Percentiles rank a stretch among this genome's conserved stretches.
Evolutionary conservation across 2,329 filamentous ascomycete genomes (phyloP).

Genomic region (Cadophora gregata): DNA sequence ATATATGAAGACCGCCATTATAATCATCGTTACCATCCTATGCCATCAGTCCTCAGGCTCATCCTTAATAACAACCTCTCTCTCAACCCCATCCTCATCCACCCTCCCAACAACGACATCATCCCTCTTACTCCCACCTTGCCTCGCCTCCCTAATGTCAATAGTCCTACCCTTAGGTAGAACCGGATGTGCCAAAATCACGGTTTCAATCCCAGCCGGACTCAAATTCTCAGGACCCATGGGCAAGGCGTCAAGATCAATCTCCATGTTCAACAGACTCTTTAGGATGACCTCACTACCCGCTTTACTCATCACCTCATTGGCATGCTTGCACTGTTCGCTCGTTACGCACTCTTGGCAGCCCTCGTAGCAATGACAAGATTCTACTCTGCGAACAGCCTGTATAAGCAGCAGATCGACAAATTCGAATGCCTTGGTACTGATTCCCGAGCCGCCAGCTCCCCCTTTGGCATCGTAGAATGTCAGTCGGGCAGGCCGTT

Average conservation of each 20-base stretch:
- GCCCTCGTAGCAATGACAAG: constrained; percentile 77
- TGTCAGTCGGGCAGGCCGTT: constrained; percentile 84
- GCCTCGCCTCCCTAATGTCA: constrained; percentile 36
- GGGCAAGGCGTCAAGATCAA: constrained; percentile 83
- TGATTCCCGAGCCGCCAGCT: constrained; percentile 81
- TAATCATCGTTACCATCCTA: not conserved
- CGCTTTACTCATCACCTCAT: constrained; percentile 92
- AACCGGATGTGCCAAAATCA: constrained; percentile 75
- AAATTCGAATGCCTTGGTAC: constrained; percentile 92
- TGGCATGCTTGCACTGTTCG: constrained; percentile 82
- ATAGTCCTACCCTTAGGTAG: constrained; percentile 35
- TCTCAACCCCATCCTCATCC: constrained; percentile 35
- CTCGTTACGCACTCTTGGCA: constrained; percentile 91
- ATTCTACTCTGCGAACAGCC: constrained; percentile 77
- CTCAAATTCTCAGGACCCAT: constrained; percentile 79
- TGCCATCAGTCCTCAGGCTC: constrained; percentile 37
- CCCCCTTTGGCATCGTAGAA: constrained; percentile 97
- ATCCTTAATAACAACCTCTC: constrained; percentile 40
- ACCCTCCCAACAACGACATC: constrained; percentile 39
- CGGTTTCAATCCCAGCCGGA: constrained; percentile 79
- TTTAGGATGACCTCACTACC: constrained; percentile 83
- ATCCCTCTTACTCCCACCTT: constrained; percentile 40
- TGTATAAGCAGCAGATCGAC: constrained; percentile 78
- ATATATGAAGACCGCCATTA: not conserved
- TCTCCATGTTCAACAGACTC: constrained; percentile 73